Evolutionary conservation across 768 basidiomycete genomes (phyloP).

Genomic region (Mycena metata): DNA sequence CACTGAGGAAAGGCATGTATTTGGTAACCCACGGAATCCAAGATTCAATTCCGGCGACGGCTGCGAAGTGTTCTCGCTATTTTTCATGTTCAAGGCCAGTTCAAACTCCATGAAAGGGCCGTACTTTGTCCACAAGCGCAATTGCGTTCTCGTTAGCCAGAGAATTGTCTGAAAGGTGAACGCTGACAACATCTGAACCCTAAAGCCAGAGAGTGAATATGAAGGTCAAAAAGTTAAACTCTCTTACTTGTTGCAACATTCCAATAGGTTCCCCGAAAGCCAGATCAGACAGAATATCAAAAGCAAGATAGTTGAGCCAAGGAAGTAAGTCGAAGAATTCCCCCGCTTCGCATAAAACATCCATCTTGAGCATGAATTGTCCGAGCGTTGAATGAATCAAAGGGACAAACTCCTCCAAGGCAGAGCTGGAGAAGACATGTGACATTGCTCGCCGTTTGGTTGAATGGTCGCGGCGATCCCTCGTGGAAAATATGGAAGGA

Average conservation of each 20-base stretch:
- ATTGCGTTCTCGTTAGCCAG: slow-evolving; percentile 42
- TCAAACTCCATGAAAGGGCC: neutral
- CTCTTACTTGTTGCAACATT: slow-evolving; percentile 45
- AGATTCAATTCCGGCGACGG: slow-evolving; percentile 45
- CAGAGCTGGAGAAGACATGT: slow-evolving; percentile 45
- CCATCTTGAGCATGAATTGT: slow-evolving; percentile 39
- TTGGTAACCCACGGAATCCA: too few species aligned
- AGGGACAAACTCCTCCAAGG: slow-evolving; percentile 39
- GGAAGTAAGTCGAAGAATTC: slow-evolving; percentile 42
- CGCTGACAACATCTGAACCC: slow-evolving; percentile 45
- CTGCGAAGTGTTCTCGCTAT: slow-evolving; percentile 48
- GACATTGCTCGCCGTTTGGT: slow-evolving; percentile 48
- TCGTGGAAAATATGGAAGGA: slow-evolving; percentile 49
- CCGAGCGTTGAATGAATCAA: slow-evolving; percentile 38
- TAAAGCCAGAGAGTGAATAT: slow-evolving; percentile 18
- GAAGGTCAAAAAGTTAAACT: too few species aligned
- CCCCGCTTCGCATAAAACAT: slow-evolving; percentile 37
- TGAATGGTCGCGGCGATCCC: slow-evolving; percentile 49
- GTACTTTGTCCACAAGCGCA: slow-evolving; percentile 46
- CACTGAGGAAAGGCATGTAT: slow-evolving; percentile 42
- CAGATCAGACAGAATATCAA: slow-evolving; percentile 50
- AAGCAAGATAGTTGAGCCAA: slow-evolving; percentile 53
- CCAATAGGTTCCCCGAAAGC: slow-evolving; percentile 51
- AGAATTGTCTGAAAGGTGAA: slow-evolving; percentile 38
- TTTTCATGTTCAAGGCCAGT: neutral